These are phyloP conservation scores for Helminthosporium solani DNA, from an alignment of 2,329 filamentous ascomycete genomes.

Conservation along the genomic window DNA sequence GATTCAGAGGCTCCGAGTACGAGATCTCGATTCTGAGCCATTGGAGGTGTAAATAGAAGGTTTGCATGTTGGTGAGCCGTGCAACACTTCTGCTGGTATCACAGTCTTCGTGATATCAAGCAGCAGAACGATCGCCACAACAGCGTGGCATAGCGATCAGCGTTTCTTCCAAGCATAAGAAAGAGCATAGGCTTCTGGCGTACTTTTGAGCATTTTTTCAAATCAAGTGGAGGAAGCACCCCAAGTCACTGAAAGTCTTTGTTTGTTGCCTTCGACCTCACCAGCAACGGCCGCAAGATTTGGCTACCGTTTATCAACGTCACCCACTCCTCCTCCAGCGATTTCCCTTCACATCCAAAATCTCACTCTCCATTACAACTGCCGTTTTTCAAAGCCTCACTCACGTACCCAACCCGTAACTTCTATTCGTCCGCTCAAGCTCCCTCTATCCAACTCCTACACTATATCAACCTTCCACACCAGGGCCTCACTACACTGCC, in stretches of 20 bases:
- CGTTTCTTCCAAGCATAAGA: background rate
- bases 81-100: constrained; percentile 4
- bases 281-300: background rate
- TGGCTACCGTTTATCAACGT: background rate
- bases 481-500: background rate
- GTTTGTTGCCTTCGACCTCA: background rate
- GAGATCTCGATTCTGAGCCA: background rate
- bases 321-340: background rate
- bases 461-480: background rate
- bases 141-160: no score
- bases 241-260: no score
- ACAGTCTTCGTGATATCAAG: background rate
- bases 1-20: constrained; percentile 1
- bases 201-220: no score
- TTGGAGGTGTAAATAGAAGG: background rate
- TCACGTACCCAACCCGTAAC: background rate
- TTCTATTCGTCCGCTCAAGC: background rate
- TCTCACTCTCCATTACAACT: background rate
- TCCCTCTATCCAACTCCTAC: background rate
- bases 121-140: no score
- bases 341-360: background rate
- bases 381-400: background rate
- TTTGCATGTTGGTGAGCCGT: background rate
- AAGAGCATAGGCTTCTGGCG: background rate
- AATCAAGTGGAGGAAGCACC: no score